A percentile compares a stretch with the other conserved stretches of the same genome.
Evolutionary conservation across 306 rosid species (phyloP).

Genomic region (Macrotyloma uniflorum): DNA sequence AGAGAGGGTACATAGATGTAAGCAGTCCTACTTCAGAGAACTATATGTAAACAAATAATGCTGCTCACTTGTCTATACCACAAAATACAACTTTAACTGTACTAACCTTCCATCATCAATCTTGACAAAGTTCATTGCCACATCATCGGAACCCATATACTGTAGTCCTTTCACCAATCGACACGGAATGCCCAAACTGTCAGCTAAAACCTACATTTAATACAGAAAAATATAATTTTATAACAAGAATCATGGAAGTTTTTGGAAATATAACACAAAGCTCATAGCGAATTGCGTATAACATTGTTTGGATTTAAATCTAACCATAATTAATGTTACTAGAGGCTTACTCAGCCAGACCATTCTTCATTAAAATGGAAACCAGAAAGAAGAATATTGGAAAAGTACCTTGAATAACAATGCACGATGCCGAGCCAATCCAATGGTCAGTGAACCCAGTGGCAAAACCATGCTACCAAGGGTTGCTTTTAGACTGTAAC

Average conservation of each 20-base stretch:
- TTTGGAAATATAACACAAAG: not conserved
- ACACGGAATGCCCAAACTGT: conserved; percentile 85
- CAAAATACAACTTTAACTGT: conserved; percentile 35
- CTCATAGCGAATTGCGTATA: not conserved
- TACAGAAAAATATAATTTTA: not conserved
- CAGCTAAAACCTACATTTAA: conserved; percentile 80
- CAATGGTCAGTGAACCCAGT: conserved; percentile 85
- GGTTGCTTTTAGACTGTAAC: conserved; percentile 76
- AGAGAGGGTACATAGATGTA: not conserved
- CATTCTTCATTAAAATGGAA: conserved; percentile 28
- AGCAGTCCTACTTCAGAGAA: not conserved
- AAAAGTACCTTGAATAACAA: conserved; percentile 86
- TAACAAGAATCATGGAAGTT: conserved; percentile 1
- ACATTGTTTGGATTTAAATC: not conserved
- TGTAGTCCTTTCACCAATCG: conserved; percentile 91
- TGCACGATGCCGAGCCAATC: conserved; percentile 99
- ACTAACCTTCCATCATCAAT: conserved; percentile 84
- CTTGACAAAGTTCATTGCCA: conserved; percentile 92
- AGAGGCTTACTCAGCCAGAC: conserved; percentile 22
- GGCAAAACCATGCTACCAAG: conserved; percentile 98
- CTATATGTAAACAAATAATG: not conserved
- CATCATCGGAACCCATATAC: conserved; percentile 88
- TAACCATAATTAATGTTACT: not conserved
- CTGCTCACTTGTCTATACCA: conserved; percentile 25
- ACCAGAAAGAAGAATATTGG: conserved; percentile 18